These are phyloP conservation scores for Lathyrus aphaca DNA, from an alignment of 306 rosid genomes.

Conservation along the genomic window DNA sequence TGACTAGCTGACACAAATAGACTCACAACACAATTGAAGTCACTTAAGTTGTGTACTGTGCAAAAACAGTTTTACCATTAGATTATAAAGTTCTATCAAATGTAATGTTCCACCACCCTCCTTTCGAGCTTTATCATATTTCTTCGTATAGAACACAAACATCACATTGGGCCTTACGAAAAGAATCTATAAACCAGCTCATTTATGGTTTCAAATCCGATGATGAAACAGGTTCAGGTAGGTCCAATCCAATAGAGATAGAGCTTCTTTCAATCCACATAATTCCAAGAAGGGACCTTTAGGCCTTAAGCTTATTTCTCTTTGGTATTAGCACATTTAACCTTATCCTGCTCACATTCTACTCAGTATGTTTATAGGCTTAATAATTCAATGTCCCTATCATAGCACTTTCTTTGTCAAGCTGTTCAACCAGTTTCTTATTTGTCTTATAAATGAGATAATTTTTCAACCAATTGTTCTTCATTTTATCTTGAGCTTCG, in stretches of 20 bases:
- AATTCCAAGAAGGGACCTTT: conserved; percentile 55
- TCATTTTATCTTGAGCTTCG: conserved; percentile 72
- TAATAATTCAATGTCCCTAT: conserved; percentile 53
- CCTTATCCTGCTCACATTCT: conserved; percentile 84
- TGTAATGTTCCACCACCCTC: too few species aligned
- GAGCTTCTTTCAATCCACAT: conserved; percentile 57
- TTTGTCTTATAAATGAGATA: conserved; percentile 62
- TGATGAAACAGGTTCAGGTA: conserved; percentile 72
- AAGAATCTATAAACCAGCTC: conserved; percentile 71
- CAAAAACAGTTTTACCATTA: too few species aligned
- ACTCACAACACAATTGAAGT: neutral
- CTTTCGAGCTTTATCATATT: conserved; percentile 9
- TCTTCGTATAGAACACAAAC: conserved; percentile 55
- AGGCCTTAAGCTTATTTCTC: conserved; percentile 58
- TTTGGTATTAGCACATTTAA: conserved; percentile 63
- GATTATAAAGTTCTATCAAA: too few species aligned
- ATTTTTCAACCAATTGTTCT: conserved; percentile 52
- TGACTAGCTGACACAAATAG: conserved; percentile 11
- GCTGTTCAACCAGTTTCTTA: conserved; percentile 59
- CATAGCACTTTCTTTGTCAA: conserved; percentile 57
- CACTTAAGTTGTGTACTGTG: neutral
- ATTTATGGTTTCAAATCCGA: conserved; percentile 68
- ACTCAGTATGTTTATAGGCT: conserved; percentile 59
- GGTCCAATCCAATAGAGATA: conserved; percentile 56
- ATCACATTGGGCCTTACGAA: conserved; percentile 55